Base-by-base conservation (phyloP, 352 stramenopile genomes). In the Pythium grandisporangium region DNA sequence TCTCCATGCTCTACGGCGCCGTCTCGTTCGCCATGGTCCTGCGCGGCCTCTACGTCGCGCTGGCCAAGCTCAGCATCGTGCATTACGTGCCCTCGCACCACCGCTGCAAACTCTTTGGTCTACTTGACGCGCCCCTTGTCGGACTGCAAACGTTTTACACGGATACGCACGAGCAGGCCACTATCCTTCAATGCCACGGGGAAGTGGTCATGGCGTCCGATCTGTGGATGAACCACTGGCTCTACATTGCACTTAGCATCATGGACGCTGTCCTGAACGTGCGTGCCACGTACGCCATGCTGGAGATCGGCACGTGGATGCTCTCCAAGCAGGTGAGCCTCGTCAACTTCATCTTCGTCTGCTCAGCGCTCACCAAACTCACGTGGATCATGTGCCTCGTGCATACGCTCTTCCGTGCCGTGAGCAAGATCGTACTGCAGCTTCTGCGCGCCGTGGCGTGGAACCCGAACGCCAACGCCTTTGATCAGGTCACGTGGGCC, bases 1-100 rank as follows among this genome's bases (percentile, higher is more conserved):
- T 66, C 25, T 53, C 41, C 1, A 29, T 42, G 13, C 5, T 56
- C 29, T 66, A 66, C 40, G 50, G 50, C 19, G 32, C 63, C n/a
- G 50, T 72, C 13, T 61, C 49, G 1, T 20, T 69, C 14, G 20
- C 23, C 5, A 44, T 70, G 16, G 58, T 70, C 33, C 11, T 42
- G 6, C 34, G 27, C 12, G 53, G 53, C 0, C 13, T 61, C 1
- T 33, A 51, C 6, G 33, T 40, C 2, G 37, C 43, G 19, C 12
- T 62, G 7, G 22, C 45, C 2, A 26, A 37, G 13, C 23, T 32
- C 26, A 38, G 17, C 0, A 16, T 20, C 2, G 42, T 55, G 1
- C 21, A 27, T 6, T 67, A 67, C 33, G 36, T 67, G 17, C 42
- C 53, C 5, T 38, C 23, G 7, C 22, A 14, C 5, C 30, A 25